Conservation (phyloP, 2,329 filamentous ascomycete species). For the Fusarium marasasianum region DNA sequence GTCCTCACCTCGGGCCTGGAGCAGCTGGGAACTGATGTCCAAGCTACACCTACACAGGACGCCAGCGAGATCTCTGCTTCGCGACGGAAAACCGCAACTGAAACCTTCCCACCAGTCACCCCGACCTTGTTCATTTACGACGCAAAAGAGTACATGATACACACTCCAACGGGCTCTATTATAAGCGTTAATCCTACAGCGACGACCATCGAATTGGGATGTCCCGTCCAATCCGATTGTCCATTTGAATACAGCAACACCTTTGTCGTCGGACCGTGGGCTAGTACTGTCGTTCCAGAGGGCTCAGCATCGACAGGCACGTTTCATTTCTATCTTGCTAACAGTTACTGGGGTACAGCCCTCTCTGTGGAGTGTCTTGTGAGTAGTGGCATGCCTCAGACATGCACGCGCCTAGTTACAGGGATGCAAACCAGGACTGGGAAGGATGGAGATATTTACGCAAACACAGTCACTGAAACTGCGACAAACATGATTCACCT, state of each 20-base stretch:
- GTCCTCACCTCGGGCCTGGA: not conserved
- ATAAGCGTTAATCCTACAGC: not conserved
- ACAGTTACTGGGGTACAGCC: no score
- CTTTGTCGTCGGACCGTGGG: slow-evolving; percentile 11
- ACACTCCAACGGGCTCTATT: not conserved
- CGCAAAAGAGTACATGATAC: not conserved
- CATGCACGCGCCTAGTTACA: not conserved
- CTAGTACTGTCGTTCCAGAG: not conserved
- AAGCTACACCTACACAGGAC: not conserved
- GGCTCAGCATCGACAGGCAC: not conserved
- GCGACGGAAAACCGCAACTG: not conserved
- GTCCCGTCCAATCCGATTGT: not conserved
- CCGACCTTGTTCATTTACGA: not conserved
- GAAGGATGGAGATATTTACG: no score
- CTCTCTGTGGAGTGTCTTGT: not conserved
- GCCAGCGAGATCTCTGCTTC: not conserved
- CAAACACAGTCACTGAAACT: not conserved
- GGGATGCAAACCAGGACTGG: not conserved
- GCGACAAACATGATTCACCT: not conserved
- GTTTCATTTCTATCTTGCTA: not conserved
- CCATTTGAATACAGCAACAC: not conserved
- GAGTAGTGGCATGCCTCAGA: not conserved
- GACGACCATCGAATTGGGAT: not conserved
- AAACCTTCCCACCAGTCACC: not conserved
- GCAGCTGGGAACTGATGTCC: not conserved